Percentiles rank a stretch among this genome's conserved stretches.
Conservation (phyloP, 306 rosid genomes). For the Medicago truncatula region MtrunA17r5.0-ANR NC_053045.1:5539001-5539500, state of each 20-base stretch:
- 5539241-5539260: neutral
- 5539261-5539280: conserved; percentile 4
- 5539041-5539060: conserved; percentile 92
- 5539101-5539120: conserved; percentile 88
- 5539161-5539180: neutral
- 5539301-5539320: neutral
- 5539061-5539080: conserved; percentile 88
- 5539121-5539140: conserved; percentile 67
- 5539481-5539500: too few relatives aligned
- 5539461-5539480: too few relatives aligned
- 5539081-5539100: conserved; percentile 95
- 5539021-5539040: conserved; percentile 82
- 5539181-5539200: neutral
- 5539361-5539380: too few relatives aligned
- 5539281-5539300: neutral
- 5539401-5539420: too few relatives aligned
- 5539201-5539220: neutral
- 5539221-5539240: conserved; percentile 6
- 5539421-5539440: too few relatives aligned
- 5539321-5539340: neutral
- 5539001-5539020: conserved; percentile 80
- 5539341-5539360: too few relatives aligned
- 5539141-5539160: conserved; percentile 7
- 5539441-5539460: too few relatives aligned
- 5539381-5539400: too few relatives aligned